phyloP scores from a whole-genome alignment of 1,284 basidiomycete genomes.

The Fomes fomentarius region DNA sequence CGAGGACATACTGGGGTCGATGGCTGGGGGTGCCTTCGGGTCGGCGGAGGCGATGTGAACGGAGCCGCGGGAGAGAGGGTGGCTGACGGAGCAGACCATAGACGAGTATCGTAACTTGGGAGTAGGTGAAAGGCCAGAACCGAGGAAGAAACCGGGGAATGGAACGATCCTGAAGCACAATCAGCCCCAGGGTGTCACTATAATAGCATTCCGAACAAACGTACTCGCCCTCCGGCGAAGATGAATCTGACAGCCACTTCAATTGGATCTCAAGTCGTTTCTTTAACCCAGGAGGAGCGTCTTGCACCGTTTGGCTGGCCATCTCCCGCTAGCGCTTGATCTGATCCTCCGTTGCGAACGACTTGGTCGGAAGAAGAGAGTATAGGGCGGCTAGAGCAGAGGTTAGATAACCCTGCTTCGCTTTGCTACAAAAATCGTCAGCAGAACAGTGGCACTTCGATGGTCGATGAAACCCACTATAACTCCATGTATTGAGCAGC shows the following conservation, averaged over 20 bases:
- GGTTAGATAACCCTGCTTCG: constrained; percentile 6
- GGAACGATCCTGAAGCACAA: constrained; percentile 23
- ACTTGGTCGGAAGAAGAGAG: constrained; percentile 4
- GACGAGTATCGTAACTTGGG: constrained; percentile 12
- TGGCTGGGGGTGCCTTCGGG: constrained; percentile 42
- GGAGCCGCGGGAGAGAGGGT: constrained; percentile 15
- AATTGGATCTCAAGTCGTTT: constrained; percentile 13
- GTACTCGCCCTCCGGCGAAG: constrained; percentile 13
- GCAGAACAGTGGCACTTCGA: no score
- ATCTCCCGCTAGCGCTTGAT: constrained; percentile 4
- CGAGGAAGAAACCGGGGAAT: constrained; percentile 12
- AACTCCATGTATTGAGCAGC: constrained; percentile 3
- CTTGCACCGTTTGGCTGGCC: constrained; percentile 4
- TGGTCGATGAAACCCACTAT: constrained; percentile 23
- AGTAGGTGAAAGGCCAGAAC: constrained; percentile 5
- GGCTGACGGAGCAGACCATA: constrained; percentile 2
- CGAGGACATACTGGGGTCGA: constrained; percentile 41
- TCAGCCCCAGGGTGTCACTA: not conserved
- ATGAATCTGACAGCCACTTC: constrained; percentile 10
- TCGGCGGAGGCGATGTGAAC: constrained; percentile 41
- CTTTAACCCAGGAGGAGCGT: constrained; percentile 1
- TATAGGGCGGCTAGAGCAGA: constrained; percentile 1
- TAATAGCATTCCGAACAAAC: not conserved
- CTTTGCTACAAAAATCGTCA: no score
- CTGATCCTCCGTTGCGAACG: constrained; percentile 1